A percentile compares a stretch with the other conserved stretches of the same genome.
Conservation (phyloP, 305 asterid genomes). For the Fraxinus latifolia region DNA sequence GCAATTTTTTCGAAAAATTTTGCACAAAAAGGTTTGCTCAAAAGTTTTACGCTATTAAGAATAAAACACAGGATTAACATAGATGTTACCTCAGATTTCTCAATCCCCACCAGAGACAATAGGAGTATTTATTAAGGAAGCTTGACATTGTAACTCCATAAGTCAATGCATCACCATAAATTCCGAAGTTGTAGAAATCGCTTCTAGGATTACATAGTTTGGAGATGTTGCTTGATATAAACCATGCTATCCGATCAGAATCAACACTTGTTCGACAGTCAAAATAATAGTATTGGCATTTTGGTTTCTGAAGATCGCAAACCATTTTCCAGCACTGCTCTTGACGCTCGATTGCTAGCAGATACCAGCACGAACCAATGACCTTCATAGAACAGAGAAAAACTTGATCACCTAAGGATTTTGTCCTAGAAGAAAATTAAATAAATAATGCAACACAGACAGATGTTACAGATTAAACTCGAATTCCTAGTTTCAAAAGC, state of each 20-base stretch:
- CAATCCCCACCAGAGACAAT: conserved; percentile 67
- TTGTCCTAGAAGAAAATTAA: not conserved
- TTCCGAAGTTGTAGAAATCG: conserved; percentile 42
- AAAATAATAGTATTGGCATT: conserved; percentile 43
- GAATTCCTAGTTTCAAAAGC: not conserved
- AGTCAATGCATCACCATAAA: conserved; percentile 39
- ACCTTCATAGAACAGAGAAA: conserved; percentile 30
- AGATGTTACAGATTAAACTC: not conserved
- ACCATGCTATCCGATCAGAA: conserved; percentile 36
- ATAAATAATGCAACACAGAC: not conserved
- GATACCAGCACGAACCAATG: conserved; percentile 67
- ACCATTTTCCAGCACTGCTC: conserved; percentile 56
- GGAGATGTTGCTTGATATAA: conserved; percentile 45
- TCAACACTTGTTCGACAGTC: conserved; percentile 35
- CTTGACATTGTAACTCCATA: conserved; percentile 32
- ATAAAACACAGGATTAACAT: not conserved
- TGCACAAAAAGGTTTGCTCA: not conserved
- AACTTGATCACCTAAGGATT: not conserved
- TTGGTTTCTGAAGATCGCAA: conserved; percentile 40
- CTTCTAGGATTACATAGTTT: conserved; percentile 33
- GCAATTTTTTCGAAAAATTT: not conserved
- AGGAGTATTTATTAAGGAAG: conserved; percentile 40
- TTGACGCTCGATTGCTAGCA: conserved; percentile 52
- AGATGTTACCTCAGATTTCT: conserved; percentile 42
- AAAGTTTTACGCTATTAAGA: not conserved